phyloP scores from a whole-genome alignment of 805 yeast species.

The Saturnispora galanensis region DNA sequence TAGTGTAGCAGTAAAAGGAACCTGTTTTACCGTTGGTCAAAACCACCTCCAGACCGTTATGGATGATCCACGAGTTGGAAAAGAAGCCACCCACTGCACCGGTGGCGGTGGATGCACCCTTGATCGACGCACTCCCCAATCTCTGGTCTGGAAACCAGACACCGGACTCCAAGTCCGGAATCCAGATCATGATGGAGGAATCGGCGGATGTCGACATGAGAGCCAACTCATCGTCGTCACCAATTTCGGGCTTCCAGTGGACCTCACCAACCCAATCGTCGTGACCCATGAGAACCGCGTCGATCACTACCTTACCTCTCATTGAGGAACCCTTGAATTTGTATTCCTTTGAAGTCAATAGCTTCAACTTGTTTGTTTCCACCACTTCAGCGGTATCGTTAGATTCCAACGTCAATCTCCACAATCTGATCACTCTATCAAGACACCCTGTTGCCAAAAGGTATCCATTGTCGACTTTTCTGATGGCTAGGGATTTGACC shows the following conservation, averaged over 20 bases:
- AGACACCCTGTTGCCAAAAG: slow-evolving; percentile 85
- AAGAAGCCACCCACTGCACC: slow-evolving; percentile 75
- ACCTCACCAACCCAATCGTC: slow-evolving; percentile 94
- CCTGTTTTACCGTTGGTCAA: slow-evolving; percentile 89
- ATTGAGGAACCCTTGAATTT: slow-evolving; percentile 38
- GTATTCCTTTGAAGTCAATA: slow-evolving; percentile 66
- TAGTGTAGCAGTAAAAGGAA: slow-evolving; percentile 70
- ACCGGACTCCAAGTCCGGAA: slow-evolving; percentile 75
- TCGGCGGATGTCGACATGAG: slow-evolving; percentile 86
- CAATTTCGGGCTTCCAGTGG: slow-evolving; percentile 48
- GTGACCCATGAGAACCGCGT: slow-evolving; percentile 93
- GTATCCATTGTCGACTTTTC: slow-evolving; percentile 31
- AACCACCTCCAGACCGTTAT: slow-evolving; percentile 36
- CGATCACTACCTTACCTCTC: slow-evolving; percentile 53
- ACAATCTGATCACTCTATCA: slow-evolving; percentile 82
- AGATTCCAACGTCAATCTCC: slow-evolving; percentile 62
- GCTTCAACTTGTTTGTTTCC: slow-evolving; percentile 39
- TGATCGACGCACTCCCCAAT: slow-evolving; percentile 85
- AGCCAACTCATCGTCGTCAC: slow-evolving; percentile 28
- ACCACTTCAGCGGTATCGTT: slow-evolving; percentile 37
- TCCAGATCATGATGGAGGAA: slow-evolving; percentile 89
- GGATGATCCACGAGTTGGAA: slow-evolving; percentile 57
- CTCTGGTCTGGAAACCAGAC: slow-evolving; percentile 79
- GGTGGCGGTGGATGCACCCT: slow-evolving; percentile 97
- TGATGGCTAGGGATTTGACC: slow-evolving; percentile 69